Evolutionary conservation across 1,284 basidiomycete species (phyloP).

Genomic region (Erythrobasidium hasegawianum): DNA sequence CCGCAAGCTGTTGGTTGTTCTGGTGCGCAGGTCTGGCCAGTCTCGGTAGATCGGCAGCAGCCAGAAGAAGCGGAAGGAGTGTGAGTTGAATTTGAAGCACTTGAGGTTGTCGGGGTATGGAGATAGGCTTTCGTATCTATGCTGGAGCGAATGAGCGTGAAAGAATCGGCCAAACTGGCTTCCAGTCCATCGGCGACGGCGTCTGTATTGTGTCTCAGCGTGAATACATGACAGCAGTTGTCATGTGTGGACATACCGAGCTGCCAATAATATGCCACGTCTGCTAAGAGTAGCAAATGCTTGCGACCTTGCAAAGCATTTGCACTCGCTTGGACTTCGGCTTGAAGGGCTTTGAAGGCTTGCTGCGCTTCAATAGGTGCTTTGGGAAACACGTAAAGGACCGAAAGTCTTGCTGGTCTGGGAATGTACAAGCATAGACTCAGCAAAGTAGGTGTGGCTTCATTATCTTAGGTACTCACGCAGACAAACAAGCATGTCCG

Average conservation of each 20-base stretch:
- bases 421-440: background rate
- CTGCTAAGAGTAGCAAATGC: slow-evolving; percentile 62
- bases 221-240: background rate
- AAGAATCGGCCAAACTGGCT: background rate
- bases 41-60: background rate
- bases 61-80: background rate
- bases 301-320: slow-evolving; percentile 42
- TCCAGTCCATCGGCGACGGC: background rate
- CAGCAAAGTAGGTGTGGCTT: too few species aligned
- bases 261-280: slow-evolving; percentile 74
- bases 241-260: slow-evolving; percentile 54
- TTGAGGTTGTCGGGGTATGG: background rate
- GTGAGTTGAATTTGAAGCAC: background rate
- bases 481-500: slow-evolving; percentile 91
- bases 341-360: slow-evolving; percentile 55
- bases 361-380: slow-evolving; percentile 57
- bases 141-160: background rate
- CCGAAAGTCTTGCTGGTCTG: slow-evolving; percentile 73
- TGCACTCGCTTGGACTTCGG: slow-evolving; percentile 39
- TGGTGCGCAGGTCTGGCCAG: background rate
- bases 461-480: too few species aligned
- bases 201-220: background rate
- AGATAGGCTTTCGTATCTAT: slow-evolving; percentile 15
- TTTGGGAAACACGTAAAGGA: slow-evolving; percentile 79
- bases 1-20: slow-evolving; percentile 33